Conservation (phyloP, 345 rosid species). For the Mercurialis annua region DNA sequence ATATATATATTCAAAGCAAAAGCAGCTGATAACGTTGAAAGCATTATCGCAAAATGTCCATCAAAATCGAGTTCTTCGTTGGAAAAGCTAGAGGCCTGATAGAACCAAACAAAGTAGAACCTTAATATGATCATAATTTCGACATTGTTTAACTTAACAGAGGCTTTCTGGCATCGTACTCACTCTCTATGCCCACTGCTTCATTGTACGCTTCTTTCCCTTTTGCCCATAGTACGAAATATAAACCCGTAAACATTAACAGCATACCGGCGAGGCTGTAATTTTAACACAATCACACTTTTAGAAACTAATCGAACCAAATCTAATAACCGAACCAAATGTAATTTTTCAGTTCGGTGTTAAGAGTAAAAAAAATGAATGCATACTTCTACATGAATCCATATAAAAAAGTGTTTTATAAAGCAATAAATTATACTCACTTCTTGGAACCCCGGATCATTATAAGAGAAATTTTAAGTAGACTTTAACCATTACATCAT, state of each 20-base stretch:
- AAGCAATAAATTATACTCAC: too few species aligned
- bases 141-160: slow-evolving; percentile 48
- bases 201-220: slow-evolving; percentile 54
- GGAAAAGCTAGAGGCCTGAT: neutral
- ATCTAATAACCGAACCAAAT: too few species aligned
- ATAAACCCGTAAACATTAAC: slow-evolving; percentile 75
- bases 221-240: slow-evolving; percentile 89
- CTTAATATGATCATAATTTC: slow-evolving; percentile 2
- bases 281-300: neutral
- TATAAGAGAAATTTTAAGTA: too few species aligned
- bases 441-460: too few species aligned
- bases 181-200: slow-evolving; percentile 34
- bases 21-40: neutral
- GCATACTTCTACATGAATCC: too few species aligned
- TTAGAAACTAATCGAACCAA: neutral
- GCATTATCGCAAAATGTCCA: neutral
- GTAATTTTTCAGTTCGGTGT: too few species aligned
- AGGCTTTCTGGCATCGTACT: slow-evolving; percentile 58
- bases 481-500: too few species aligned
- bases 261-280: slow-evolving; percentile 81
- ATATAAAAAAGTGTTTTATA: too few species aligned
- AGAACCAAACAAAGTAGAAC: neutral
- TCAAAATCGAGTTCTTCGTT: neutral
- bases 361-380: too few species aligned
- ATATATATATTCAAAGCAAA: neutral